Evolutionary conservation across 352 stramenopile species (phyloP), one percentile per base, ranked within the genome.

Genomic region (Globisporangium orthogonon): DNA sequence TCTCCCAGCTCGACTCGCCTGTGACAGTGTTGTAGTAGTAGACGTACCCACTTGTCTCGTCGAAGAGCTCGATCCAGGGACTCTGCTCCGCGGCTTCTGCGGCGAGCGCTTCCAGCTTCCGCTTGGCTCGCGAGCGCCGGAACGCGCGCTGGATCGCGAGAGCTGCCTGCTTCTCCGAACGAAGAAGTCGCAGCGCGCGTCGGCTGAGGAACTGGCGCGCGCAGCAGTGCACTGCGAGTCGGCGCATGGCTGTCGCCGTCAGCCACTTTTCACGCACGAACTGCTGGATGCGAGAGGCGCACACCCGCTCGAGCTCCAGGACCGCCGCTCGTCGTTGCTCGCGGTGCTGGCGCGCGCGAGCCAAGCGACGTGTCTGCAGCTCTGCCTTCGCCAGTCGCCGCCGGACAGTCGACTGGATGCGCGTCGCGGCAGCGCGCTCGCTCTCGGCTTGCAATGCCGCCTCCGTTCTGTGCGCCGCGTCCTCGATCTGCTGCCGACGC

Each of bases 21-120:
- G 75, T 89, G 31, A 65, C 63, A 4, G 65, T 61, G 59, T 89
- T 78, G 62, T 81, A 86, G 56, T 86, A 91, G 71, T 89, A 91
- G 37, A 82, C 69, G 31, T 55, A 84, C 7, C 82, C 75, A 49
- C 71, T 89, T 7, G 51, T 57, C 47, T 89, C 79, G 56, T 91
- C 82, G 43, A 89, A 74, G 17, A 87, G 70, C 64, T 89, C 82
- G 9, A 89, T 74, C 82, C 82, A 91, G 11, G 56, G 33, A 29
- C 49, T 44, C 37, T 66, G 50, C 39, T 53, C 43, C 30, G 64
- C 60, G 4, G 13, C 50, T 33, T 73, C 73, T 30, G 58, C 60
- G 31, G 79, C 62, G n/a, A 79, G 58, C 39, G 50, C 50, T 23
- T 71, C 64, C 31, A 88, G 65, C 59, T 63, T 61, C 30, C 62